Evolutionary conservation across 2,329 filamentous ascomycete species (phyloP), one percentile per base, ranked within the genome.

Genomic region (Pezicula radicicola): DNA sequence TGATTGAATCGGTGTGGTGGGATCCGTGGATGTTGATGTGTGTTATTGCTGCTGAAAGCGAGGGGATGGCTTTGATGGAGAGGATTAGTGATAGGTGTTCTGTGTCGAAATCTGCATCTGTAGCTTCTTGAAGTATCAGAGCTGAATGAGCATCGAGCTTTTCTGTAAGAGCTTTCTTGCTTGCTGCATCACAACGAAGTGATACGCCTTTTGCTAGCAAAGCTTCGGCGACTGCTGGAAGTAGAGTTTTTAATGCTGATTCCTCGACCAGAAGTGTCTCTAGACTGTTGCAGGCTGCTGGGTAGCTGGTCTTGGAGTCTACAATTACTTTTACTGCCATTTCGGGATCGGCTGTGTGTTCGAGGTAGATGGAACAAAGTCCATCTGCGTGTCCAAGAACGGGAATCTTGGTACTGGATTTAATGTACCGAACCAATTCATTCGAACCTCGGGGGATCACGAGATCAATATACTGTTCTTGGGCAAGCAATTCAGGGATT

Each of bases 381-480:
- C 94, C 94, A 68, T 99, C 94, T 21, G 94, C 94, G 68, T 99
- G 94, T 56, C 94, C 94, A 21, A 99, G 83, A 1, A 99, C 94
- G 2, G 94, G 94, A 62, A 99, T 97, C 66, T 90, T 90, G 48
- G 94, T 97, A 58, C 88, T 87, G 42, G 85, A 81, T 72, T 97
- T 97, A 71, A 97, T 91, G 70, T 90, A 90, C n/a, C 69, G 63
- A 5, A 68, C 60, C 10, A 76, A 61, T 33, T 68, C 62, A 37
- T 69, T 68, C 43, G 73, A 75, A 30, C 63, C 62, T 39, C 94
- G 81, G 2, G 94, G 94, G 61, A 99, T 96, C 58, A 96, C 94
- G 27, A 99, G 85, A 69, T 99, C 94, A 62, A 99, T 96, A 65
- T 90, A 85, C 48, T 84, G 80, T 67, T 97, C 92, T 53, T 94